A percentile compares a stretch with the other conserved stretches of the same genome.
phyloP scores from a whole-genome alignment of 768 basidiomycete genomes.

The Lactifluus subvellereus region DNA sequence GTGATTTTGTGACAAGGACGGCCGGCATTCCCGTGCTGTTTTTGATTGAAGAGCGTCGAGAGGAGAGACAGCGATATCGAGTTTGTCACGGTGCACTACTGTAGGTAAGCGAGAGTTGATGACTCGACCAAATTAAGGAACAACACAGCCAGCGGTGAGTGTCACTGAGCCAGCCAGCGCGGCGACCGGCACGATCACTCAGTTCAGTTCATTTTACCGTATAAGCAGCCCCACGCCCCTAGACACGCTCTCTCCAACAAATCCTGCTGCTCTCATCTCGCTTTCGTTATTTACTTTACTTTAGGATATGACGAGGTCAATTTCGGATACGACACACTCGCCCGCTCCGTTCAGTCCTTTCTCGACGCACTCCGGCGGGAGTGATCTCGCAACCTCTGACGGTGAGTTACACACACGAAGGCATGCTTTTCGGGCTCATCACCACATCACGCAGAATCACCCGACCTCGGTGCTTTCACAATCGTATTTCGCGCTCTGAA shows the following conservation, averaged over 20 bases:
- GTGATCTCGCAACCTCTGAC: constrained; percentile 36
- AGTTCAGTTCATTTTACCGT: background rate
- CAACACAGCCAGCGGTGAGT: no score
- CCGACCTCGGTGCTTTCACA: constrained; percentile 68
- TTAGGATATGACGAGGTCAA: constrained; percentile 29
- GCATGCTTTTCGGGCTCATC: background rate
- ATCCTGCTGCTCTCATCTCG: background rate
- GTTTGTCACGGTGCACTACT: no score
- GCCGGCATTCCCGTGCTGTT: background rate
- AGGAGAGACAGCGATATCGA: background rate
- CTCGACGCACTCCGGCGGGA: constrained; percentile 29
- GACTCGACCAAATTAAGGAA: background rate
- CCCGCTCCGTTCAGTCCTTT: constrained; percentile 38
- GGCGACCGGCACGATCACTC: no score
- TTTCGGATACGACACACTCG: constrained; percentile 34
- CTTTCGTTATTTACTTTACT: constrained; percentile 1
- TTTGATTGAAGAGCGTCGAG: background rate
- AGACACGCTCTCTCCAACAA: constrained; percentile 1
- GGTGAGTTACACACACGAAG: constrained; percentile 27
- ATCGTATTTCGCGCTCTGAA: constrained; percentile 63
- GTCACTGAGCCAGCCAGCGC: no score
- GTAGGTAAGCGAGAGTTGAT: background rate
- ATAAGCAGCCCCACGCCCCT: background rate
- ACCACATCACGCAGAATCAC: constrained; percentile 42
- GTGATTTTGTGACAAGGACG: background rate